Percentiles rank a stretch among this genome's conserved stretches.
phyloP scores from a whole-genome alignment of 176 grass and related monocot genomes.

The Triticum timopheevii region DNA sequence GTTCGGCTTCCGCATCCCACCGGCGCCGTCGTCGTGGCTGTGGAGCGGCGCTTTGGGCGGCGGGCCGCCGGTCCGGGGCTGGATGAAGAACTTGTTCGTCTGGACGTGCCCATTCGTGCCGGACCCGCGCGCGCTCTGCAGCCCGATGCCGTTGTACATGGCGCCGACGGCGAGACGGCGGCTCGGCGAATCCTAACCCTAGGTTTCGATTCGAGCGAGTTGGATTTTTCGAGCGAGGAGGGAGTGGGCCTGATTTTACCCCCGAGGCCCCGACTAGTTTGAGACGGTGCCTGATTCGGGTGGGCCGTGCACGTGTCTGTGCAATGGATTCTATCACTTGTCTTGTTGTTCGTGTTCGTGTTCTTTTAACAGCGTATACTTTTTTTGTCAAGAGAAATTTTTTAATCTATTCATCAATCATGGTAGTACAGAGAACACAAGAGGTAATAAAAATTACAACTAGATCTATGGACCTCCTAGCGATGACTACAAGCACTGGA shows the following conservation, averaged over 20 bases:
- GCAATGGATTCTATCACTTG: too few species aligned
- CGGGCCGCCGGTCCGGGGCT: conserved; percentile 31
- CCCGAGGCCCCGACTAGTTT: too few species aligned
- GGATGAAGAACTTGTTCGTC: conserved; percentile 90
- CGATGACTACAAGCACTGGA: too few species aligned
- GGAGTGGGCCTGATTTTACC: background rate
- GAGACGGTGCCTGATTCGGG: too few species aligned
- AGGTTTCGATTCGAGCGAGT: background rate
- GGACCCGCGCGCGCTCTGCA: conserved; percentile 83
- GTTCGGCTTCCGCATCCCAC: conserved; percentile 71
- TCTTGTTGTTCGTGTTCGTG: too few species aligned
- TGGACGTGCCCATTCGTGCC: conserved; percentile 89
- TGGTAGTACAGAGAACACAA: too few species aligned
- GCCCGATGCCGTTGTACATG: conserved; percentile 98
- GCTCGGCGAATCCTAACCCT: background rate
- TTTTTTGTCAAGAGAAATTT: too few species aligned
- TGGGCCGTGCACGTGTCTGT: too few species aligned
- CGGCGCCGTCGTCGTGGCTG: background rate
- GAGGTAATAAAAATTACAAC: too few species aligned
- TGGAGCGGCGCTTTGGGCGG: conserved; percentile 13
- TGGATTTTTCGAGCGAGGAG: background rate
- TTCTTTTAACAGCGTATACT: too few species aligned
- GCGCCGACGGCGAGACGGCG: background rate
- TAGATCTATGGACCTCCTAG: too few species aligned
- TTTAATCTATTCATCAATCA: too few species aligned